Evolutionary conservation across 1,139 yeast species (phyloP).

Genomic region (Taiozyma sp.): DNA sequence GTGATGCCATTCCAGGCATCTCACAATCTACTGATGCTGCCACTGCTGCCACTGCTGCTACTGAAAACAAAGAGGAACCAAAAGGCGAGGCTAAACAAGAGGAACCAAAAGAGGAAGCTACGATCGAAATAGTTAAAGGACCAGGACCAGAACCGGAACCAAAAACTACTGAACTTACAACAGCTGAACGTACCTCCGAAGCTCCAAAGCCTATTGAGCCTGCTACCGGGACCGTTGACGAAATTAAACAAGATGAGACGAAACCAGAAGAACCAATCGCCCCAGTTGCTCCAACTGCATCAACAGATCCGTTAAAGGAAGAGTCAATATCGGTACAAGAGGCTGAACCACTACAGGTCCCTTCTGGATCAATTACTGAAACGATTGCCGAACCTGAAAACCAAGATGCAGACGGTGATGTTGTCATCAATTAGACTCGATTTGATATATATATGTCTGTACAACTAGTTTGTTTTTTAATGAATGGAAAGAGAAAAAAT

Average conservation of each 20-base stretch:
- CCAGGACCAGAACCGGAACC: too few relatives aligned
- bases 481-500: not conserved
- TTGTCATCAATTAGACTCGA: constrained; percentile 6
- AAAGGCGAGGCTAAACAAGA: not conserved
- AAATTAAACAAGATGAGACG: not conserved
- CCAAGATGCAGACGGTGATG: constrained; percentile 16
- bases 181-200: not conserved
- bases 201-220: not conserved
- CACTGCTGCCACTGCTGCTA: not conserved
- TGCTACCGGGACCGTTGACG: not conserved
- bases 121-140: not conserved
- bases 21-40: constrained; percentile 23
- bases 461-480: not conserved
- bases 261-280: not conserved
- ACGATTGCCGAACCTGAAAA: not conserved
- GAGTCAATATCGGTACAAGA: not conserved
- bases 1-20: constrained; percentile 48
- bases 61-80: not conserved
- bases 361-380: not conserved
- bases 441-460: not conserved
- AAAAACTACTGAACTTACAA: too few relatives aligned
- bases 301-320: not conserved
- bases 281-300: not conserved
- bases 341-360: not conserved
- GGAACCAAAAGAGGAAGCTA: not conserved